Base-by-base conservation (phyloP, 148 eudicot genomes). In the Vaccinium macrocarpon region DNA sequence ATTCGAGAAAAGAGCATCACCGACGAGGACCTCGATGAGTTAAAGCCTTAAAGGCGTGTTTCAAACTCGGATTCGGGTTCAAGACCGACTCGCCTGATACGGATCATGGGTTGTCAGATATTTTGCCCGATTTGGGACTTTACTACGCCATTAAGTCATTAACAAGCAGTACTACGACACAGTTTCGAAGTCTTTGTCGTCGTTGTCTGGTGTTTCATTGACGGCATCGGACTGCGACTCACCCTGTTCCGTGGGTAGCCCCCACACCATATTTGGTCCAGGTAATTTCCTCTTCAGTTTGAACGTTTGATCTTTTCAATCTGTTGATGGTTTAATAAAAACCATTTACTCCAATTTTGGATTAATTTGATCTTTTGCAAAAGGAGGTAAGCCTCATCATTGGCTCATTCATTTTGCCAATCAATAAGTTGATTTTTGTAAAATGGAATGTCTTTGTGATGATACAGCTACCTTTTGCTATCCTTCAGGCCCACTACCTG, bases 21-120 rank as follows among this genome's bases (percentile, higher is more conserved):
- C n/a, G 95, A 95, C 48, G 97, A 95, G n/a, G 98, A 95, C 82
- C 57, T 95, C 18, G 94, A 90, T 0, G 98, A 95, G 76, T n/a
- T n/a, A n/a, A n/a, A n/a, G n/a, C n/a, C n/a, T 88, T 95, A 21
- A 94, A 90, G 81, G 98, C 92, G 0, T 94, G 97, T 70, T 80
- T 95, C 42, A 97, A 95, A 57, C 93, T 95, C 9, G 98, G 98
- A 1, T 93, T 95, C 73, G n/a, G 89, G 1, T 94, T 95, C 74
- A 89, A 94, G 16, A 92, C 94, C 52, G 94, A 88, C 59, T 93
- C 98, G 48, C 95, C 95, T 1, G 91, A 91, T 16, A 35, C 85
- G 79, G 94, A 92, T 84, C 85, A 82, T 0, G 82, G 88, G 0
- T 59, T 95, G 71, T 93, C 96, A 1, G 83, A 90, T 84, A 91